Evolutionary conservation across 2,329 filamentous ascomycete species (phyloP).

Genomic region (Colletotrichum lindemuthianum): DNA sequence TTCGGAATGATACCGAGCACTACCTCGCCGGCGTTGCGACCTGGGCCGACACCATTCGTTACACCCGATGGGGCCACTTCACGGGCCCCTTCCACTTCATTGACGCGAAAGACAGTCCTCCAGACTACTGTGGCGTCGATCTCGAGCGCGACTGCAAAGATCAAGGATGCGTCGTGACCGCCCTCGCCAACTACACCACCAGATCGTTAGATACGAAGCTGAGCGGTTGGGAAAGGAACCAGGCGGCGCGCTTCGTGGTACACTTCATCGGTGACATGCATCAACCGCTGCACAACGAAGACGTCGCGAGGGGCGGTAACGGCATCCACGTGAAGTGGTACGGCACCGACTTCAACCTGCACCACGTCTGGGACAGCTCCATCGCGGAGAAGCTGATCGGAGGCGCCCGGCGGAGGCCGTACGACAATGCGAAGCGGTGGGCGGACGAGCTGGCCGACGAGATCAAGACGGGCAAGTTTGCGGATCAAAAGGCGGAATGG

Average conservation of each 20-base stretch:
- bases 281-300: constrained; percentile 74
- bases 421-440: constrained; percentile 63
- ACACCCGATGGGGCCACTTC: constrained; percentile 71
- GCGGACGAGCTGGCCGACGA: constrained; percentile 63
- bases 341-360: constrained; percentile 68
- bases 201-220: constrained; percentile 60
- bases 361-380: constrained; percentile 78
- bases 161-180: constrained; percentile 70
- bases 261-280: constrained; percentile 78
- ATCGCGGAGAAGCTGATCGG: constrained; percentile 74
- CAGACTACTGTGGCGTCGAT: constrained; percentile 65
- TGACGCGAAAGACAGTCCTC: constrained; percentile 72
- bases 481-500: constrained; percentile 62
- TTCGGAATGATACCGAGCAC: constrained; percentile 63
- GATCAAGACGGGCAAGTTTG: constrained; percentile 67
- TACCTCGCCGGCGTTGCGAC: constrained; percentile 72
- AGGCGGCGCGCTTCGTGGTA: constrained; percentile 73
- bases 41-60: constrained; percentile 74
- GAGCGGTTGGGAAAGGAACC: constrained; percentile 56
- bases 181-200: constrained; percentile 69
- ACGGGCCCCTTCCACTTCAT: constrained; percentile 75
- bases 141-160: constrained; percentile 70
- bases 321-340: constrained; percentile 72
- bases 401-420: constrained; percentile 60
- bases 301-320: constrained; percentile 74